These are phyloP conservation scores for Spirogloea muscicola DNA, from an alignment of 139 green algal species.

Conservation along the genomic window DNA sequence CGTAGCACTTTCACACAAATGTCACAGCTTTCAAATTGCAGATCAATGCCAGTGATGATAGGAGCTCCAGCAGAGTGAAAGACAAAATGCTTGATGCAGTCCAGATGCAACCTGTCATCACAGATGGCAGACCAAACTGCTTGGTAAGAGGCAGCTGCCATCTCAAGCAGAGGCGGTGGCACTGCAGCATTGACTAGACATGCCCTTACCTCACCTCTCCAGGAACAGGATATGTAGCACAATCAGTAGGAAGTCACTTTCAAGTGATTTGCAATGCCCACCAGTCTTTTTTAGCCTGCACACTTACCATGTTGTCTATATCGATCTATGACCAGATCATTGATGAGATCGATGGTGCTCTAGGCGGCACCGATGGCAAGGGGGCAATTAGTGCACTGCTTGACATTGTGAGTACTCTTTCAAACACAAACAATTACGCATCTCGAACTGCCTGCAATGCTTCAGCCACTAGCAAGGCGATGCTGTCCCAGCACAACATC, in stretches of 20 bases:
- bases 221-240: not conserved
- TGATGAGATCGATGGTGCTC: constrained; percentile 91
- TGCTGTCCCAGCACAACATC: no score
- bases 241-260: not conserved
- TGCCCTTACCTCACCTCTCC: no score
- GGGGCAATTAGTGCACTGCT: constrained; percentile 76
- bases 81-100: constrained; percentile 72
- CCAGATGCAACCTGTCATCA: constrained; percentile 57
- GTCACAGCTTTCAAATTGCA: constrained; percentile 5
- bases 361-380: constrained; percentile 68
- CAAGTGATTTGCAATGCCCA: not conserved
- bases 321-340: no score
- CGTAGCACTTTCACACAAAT: not conserved
- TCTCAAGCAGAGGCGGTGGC: no score
- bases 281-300: not conserved
- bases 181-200: no score
- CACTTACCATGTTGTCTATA: no score
- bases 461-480: no score
- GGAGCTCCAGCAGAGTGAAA: constrained; percentile 62
- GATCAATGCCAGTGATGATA: constrained; percentile 87
- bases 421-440: no score
- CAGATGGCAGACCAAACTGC: constrained; percentile 69
- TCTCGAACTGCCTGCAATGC: no score
- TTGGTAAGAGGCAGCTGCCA: constrained; percentile 16
- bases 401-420: constrained; percentile 71